Base-by-base conservation (phyloP, 208 protist species). In the Wallacemonas rigidus region DNA sequence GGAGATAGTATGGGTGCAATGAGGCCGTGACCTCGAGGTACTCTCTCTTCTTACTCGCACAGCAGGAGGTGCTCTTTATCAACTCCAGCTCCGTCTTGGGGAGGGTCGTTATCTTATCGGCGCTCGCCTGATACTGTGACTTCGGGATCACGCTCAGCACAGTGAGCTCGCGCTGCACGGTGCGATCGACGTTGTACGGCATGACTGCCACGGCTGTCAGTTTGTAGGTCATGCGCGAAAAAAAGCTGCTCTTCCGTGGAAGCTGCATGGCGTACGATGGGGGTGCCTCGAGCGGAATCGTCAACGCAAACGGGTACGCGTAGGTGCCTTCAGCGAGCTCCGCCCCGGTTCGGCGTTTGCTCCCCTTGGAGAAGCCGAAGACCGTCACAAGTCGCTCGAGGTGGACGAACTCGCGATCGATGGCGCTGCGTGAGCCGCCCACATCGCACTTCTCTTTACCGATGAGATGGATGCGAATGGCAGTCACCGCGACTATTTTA, bases 401-500 rank as follows among this genome's bases (percentile, higher is more conserved):
- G 39, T 72, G 67, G 3, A 45, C 7, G 35, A 72, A 72, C 50
- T 60, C 55, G 12, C 53, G 6, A 38, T 62, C 67, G 5, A 35
- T 41, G n/a, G 60, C 60, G 41, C 50, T 65, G 7, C n/a, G 4
- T 8, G 44, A 38, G 11, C 60, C 60, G 43, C 60, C 60, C 40
- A 65, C 60, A 17, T 50, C 17, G 41, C 60, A 65, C 57, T 58
- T 81, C 65, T 88, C 83, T 41, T 76, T 82, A 1, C 55, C 80
- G 14, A 71, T 40, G 7, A 79, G 69, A 15, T 65, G 9, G 35
- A 85, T 39, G 7, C 79, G 77, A 11, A 81, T 77, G 17, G 74
- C 81, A 0, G 81, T 86, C 35, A 86, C 57, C 12, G 56, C 9
- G 14, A 86, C 65, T 26, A 75, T 62, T 35, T 75, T 82, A 14